Evolutionary conservation across 164 flowering plant genomes (phyloP), one percentile per base, ranked within the genome.

Genomic region (Vitis rotundifolia): DNA sequence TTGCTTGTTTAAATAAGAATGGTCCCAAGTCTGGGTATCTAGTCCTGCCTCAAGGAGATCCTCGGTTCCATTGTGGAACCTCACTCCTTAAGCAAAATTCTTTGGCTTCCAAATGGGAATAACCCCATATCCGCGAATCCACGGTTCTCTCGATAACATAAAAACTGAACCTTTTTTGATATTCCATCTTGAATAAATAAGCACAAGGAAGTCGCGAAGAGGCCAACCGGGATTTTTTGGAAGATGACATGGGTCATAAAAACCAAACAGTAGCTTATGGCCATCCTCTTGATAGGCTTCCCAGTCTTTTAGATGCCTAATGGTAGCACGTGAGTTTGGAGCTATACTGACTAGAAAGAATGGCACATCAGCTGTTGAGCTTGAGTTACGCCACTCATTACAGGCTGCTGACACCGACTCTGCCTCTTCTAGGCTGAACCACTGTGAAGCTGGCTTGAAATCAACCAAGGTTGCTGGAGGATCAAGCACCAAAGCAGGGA

Each of bases 221-320:
- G 98, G 98, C 98, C 99, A 95, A 53, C 99, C 98, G 18, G 99
- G 99, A 78, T 89, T 81, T 68, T 78, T 88, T 60, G 87, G 89
- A 76, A 86, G 93, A 84, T 91, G 88, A 70, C 94, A 93, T 29
- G 99, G 98, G 68, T 95, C 99, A 82, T 91, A 95, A 73, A 95
- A 95, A 9, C 97, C 97, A 86, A 90, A 95, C 1, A 95, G 77
- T 60, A 93, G 61, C 99, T 95, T 89, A 49, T 82, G 76, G 68
- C 74, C 73, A 66, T 83, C 83, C 26, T 68, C 75, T 74, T 88
- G 89, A 77, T 89, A 89, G 54, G 76, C 66, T 61, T 85, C 89
- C 90, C 87, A 95, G 56, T 95, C 97, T 68, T 78, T 86, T 49
- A 95, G 77, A 77, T 77, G 90, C 74, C 87, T 83, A 53, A 95